These are phyloP conservation scores for Ophidiomyces ophidiicola DNA, from an alignment of 2,329 filamentous ascomycete species.

Conservation along the genomic window DNA sequence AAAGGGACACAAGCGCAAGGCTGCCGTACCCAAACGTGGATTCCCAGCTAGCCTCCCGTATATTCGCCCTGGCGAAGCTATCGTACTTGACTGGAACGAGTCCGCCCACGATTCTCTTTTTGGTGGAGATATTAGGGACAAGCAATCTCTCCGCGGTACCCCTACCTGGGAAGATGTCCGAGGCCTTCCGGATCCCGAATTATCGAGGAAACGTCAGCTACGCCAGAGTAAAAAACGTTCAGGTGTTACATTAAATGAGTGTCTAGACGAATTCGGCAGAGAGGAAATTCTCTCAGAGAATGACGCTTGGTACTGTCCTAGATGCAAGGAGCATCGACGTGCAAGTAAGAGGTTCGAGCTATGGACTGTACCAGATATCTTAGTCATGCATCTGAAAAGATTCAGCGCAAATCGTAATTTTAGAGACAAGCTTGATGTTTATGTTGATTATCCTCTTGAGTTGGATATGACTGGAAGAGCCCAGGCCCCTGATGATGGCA, in stretches of 20 bases:
- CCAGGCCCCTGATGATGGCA: constrained; percentile 65
- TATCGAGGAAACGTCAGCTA: constrained; percentile 50
- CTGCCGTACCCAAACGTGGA: constrained; percentile 30
- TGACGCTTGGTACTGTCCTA: constrained; percentile 94
- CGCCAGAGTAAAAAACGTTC: constrained; percentile 56
- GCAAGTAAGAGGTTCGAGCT: constrained; percentile 95
- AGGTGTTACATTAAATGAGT: constrained; percentile 78
- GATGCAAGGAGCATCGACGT: constrained; percentile 84
- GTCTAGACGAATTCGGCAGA: constrained; percentile 86
- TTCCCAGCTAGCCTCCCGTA: constrained; percentile 37
- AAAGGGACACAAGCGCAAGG: constrained; percentile 19
- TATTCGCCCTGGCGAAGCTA: constrained; percentile 67
- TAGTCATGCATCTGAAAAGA: constrained; percentile 88
- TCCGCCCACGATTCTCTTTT: constrained; percentile 63
- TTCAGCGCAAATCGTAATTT: constrained; percentile 76
- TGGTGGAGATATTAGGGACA: constrained; percentile 29
- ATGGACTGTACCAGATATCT: constrained; percentile 91
- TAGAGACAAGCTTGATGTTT: constrained; percentile 79
- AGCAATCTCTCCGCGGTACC: constrained; percentile 45
- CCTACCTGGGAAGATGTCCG: constrained; percentile 46
- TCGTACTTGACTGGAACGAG: constrained; percentile 75
- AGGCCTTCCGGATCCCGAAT: constrained; percentile 47
- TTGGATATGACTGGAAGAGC: constrained; percentile 73
- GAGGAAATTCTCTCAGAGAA: constrained; percentile 87
- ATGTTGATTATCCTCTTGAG: constrained; percentile 82